Base-by-base conservation (phyloP, 768 basidiomycete species). In the Trametes meyenii region DNA sequence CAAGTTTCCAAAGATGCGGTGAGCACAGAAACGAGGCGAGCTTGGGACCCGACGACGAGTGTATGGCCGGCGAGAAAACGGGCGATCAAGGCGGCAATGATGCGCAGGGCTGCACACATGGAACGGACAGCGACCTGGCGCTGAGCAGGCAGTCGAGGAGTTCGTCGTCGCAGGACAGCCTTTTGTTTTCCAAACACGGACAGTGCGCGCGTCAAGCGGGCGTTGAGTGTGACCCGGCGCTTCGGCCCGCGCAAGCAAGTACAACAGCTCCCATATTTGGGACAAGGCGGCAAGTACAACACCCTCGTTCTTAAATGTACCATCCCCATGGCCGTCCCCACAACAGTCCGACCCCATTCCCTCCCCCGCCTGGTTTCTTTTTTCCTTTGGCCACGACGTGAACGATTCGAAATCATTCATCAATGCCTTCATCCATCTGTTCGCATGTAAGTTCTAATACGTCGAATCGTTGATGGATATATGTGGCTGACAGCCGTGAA, bases 131-230 rank as follows among this genome's bases (percentile, higher is more conserved):
- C 57, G 49, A 57, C 45, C 33, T 24, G 45, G 44, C 55, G 55
- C 55, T 21, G 46, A 13, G 53, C 53, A 26, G 42, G 24, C 24
- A 19, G 42, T 26, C 43, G 52, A 48, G 50, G 55, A 23, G 21
- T 26, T 43, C 48, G 57, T 58, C 24, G 57, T 44, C 57, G 19
- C 17, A 7, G 61, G 40, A 64, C 58, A 55, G 62, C 62, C 62
- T 59, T 56, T 64, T 64, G 62, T 64, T 60, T 64, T 55, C 58
- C 53, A 56, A 55, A 64, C 62, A 55, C 57, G 45, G 62, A 19
- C 35, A 13, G 45, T 5, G 38, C 60, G 24, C 44, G 39, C 38
- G 45, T 36, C 46, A 26, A n/a, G 40, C 40, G 13, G 40, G 6
- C 21, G 19, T 46, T 43, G 53, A 40, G 16, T 16, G 44, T 33